Percentiles rank a stretch among this genome's conserved stretches.
Conservation (phyloP, 805 yeast species). For the Komagataella pseudopastoris region DNA sequence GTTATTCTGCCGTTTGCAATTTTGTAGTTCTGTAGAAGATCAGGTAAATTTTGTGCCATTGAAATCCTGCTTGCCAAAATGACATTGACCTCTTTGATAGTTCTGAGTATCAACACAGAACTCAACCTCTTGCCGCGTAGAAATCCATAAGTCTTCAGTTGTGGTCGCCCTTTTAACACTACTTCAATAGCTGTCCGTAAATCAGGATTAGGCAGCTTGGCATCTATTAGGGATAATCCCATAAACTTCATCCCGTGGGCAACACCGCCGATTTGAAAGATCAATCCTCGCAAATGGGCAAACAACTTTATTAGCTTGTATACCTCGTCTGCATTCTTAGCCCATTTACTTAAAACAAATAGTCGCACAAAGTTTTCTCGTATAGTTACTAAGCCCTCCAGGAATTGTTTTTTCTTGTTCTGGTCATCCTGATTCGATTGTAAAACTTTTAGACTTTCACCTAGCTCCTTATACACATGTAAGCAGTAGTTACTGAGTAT, state of each 20-base stretch:
- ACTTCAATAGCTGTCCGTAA: slow-evolving; percentile 80
- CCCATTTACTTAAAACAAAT: slow-evolving; percentile 86
- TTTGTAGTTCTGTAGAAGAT: slow-evolving; percentile 44
- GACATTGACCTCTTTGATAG: slow-evolving; percentile 58
- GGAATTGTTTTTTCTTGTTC: slow-evolving; percentile 51
- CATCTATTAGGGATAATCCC: slow-evolving; percentile 62
- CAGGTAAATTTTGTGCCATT: slow-evolving; percentile 47
- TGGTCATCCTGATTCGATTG: slow-evolving; percentile 33
- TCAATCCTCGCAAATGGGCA: slow-evolving; percentile 62
- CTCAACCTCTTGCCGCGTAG: slow-evolving; percentile 35
- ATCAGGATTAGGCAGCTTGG: slow-evolving; percentile 89
- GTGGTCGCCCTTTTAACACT: slow-evolving; percentile 63
- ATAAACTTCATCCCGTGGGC: slow-evolving; percentile 63
- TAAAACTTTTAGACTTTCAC: not conserved
- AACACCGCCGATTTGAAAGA: not conserved
- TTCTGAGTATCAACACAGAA: slow-evolving; percentile 41
- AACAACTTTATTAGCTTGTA: slow-evolving; percentile 72
- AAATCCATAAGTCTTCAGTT: slow-evolving; percentile 49
- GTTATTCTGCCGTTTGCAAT: slow-evolving; percentile 69
- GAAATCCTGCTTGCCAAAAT: slow-evolving; percentile 68
- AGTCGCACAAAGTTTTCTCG: slow-evolving; percentile 78
- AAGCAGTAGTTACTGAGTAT: not conserved
- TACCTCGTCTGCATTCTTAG: slow-evolving; percentile 56
- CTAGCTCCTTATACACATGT: not conserved
- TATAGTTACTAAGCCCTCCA: slow-evolving; percentile 54